Percentiles rank a stretch among this genome's conserved stretches.
These are phyloP conservation scores for Umbilicus rupestris DNA, from an alignment of 164 flowering plant genomes.

Conservation along the genomic window DNA sequence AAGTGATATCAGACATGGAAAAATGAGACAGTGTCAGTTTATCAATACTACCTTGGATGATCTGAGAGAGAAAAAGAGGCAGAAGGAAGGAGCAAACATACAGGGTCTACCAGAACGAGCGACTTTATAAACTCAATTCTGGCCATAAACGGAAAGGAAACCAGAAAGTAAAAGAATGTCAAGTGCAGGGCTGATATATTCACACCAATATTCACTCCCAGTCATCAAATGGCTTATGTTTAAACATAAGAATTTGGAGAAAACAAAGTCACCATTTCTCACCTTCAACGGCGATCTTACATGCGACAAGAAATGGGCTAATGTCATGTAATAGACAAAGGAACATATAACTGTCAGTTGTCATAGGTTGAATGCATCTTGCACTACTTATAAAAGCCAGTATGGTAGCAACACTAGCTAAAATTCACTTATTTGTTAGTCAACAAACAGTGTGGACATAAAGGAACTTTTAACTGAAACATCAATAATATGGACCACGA, in stretches of 20 bases:
- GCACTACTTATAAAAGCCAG: background rate
- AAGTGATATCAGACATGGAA: background rate
- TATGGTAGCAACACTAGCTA: background rate
- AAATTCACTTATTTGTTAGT: background rate
- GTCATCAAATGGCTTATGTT: background rate
- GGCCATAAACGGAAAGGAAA: background rate
- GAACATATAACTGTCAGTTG: background rate
- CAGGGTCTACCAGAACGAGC: background rate
- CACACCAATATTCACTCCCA: background rate
- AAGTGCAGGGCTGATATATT: background rate
- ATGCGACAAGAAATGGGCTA: background rate
- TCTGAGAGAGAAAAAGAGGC: background rate
- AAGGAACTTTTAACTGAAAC: background rate
- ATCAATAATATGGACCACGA: too few relatives aligned
- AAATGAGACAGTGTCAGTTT: background rate
- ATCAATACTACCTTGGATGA: background rate
- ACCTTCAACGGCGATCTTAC: background rate
- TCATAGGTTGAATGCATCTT: too few relatives aligned
- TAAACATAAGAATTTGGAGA: background rate
- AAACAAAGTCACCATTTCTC: background rate
- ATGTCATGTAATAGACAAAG: background rate
- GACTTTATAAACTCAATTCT: background rate
- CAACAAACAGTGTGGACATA: background rate
- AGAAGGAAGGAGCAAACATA: background rate
- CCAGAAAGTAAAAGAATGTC: background rate